These are phyloP conservation scores for Cladosporium phlei DNA, from an alignment of 2,329 filamentous ascomycete species.

Conservation along the genomic window DNA sequence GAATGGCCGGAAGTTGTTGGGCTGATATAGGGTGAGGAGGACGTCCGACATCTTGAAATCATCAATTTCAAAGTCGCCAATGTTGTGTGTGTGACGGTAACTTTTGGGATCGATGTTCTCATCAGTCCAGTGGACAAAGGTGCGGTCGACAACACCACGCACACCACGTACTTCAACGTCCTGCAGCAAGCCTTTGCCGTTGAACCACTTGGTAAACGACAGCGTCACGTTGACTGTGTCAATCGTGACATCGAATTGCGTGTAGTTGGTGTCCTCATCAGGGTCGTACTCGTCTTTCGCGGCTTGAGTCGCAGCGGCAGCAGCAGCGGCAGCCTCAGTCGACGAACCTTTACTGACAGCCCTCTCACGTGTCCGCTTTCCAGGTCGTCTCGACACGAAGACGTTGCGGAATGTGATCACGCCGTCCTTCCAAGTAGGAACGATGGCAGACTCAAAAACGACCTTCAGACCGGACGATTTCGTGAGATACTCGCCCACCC, in stretches of 20 bases:
- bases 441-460: constrained; percentile 95
- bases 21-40: constrained; percentile 86
- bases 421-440: constrained; percentile 90
- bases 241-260: constrained; percentile 92
- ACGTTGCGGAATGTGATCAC: constrained; percentile 97
- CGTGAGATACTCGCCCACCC: constrained; percentile 93
- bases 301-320: constrained; percentile 57
- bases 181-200: constrained; percentile 83
- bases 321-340: constrained; percentile 74
- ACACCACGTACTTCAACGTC: constrained; percentile 94
- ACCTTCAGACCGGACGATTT: constrained; percentile 89
- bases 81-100: constrained; percentile 80
- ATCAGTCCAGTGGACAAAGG: constrained; percentile 64
- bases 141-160: constrained; percentile 85
- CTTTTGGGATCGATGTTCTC: constrained; percentile 74
- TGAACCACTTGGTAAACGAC: constrained; percentile 99
- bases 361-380: constrained; percentile 42
- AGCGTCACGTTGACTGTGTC: constrained; percentile 93
- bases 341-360: constrained; percentile 86
- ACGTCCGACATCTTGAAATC: constrained; percentile 95
- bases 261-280: constrained; percentile 93
- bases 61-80: constrained; percentile 95
- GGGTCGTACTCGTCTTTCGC: constrained; percentile 48
- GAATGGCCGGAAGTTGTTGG: constrained; percentile 86
- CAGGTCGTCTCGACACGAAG: constrained; percentile 86